phyloP scores from a whole-genome alignment of 306 rosid genomes.

The Glycyrrhiza uralensis region DNA sequence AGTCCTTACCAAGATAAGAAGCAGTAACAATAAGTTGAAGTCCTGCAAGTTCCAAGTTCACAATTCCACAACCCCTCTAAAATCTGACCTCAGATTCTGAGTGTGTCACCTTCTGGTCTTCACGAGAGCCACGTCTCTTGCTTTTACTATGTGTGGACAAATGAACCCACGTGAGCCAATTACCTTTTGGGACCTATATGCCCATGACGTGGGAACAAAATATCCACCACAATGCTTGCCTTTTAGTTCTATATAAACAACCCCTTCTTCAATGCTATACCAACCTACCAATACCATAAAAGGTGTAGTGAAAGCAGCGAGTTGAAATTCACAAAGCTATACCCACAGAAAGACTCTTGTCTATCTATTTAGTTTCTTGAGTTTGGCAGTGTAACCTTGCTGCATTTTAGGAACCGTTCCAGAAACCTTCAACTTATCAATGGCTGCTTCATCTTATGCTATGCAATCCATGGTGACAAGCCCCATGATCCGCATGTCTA shows the following conservation, averaged over 20 bases:
- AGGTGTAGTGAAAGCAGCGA: not conserved
- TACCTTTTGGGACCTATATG: constrained; percentile 12
- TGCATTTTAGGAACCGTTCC: not conserved
- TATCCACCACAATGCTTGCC: constrained; percentile 32
- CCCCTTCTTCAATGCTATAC: not conserved
- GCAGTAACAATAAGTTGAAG: constrained; percentile 4
- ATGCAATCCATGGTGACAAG: constrained; percentile 41
- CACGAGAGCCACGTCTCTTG: constrained; percentile 30
- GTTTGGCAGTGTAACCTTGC: not conserved
- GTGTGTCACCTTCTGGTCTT: not conserved
- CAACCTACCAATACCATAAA: not conserved
- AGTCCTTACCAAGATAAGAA: not conserved
- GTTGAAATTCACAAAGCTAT: not conserved
- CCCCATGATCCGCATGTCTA: constrained; percentile 16
- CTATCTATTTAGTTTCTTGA: not conserved
- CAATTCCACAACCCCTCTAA: too few relatives aligned
- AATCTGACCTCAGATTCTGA: constrained; percentile 11
- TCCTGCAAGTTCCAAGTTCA: not conserved
- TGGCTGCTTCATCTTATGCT: constrained; percentile 45
- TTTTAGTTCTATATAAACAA: constrained; percentile 26
- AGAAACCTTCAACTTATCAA: not conserved
- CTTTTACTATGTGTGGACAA: constrained; percentile 37
- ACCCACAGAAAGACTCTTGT: not conserved
- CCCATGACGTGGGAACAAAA: constrained; percentile 38
- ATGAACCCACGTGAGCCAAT: constrained; percentile 43